phyloP scores from a whole-genome alignment of 139 green algal genomes.

The Tetradesmus obliquus region DNA sequence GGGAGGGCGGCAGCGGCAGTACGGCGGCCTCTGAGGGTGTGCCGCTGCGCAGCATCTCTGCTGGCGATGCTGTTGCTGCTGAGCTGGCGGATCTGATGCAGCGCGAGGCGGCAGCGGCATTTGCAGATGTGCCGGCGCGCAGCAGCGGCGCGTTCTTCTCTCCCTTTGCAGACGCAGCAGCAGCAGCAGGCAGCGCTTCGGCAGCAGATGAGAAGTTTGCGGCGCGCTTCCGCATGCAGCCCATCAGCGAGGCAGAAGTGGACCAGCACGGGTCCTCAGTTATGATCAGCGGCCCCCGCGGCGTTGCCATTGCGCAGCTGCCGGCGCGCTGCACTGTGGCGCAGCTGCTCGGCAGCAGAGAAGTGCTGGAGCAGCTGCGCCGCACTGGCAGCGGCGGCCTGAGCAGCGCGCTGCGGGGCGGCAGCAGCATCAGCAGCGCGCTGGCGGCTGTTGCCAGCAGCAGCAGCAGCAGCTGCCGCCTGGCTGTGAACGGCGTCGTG shows the following conservation, averaged over 20 bases:
- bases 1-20: slow-evolving; percentile 5
- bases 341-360: slow-evolving; percentile 31
- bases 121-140: not conserved
- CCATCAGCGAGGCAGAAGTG: slow-evolving; percentile 38
- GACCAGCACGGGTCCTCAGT: slow-evolving; percentile 14
- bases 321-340: slow-evolving; percentile 37
- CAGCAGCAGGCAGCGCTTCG: not conserved
- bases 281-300: slow-evolving; percentile 33
- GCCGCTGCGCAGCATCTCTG: not conserved
- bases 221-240: slow-evolving; percentile 41
- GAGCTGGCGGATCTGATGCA: slow-evolving; percentile 4
- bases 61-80: not conserved
- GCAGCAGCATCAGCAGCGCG: not conserved
- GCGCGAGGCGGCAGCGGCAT: slow-evolving; percentile 1
- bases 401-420: not conserved
- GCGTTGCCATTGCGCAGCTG: slow-evolving; percentile 25
- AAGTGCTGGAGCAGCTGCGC: slow-evolving; percentile 17
- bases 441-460: not conserved
- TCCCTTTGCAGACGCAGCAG: not conserved
- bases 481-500: slow-evolving; percentile 36
- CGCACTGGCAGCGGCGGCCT: slow-evolving; percentile 5
- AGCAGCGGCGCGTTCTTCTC: not conserved
- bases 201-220: slow-evolving; percentile 35
- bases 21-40: not conserved
- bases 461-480: not conserved